Evolutionary conservation across 2,329 filamentous ascomycete genomes (phyloP).

Genomic region (Lachnellula subtilissima): DNA sequence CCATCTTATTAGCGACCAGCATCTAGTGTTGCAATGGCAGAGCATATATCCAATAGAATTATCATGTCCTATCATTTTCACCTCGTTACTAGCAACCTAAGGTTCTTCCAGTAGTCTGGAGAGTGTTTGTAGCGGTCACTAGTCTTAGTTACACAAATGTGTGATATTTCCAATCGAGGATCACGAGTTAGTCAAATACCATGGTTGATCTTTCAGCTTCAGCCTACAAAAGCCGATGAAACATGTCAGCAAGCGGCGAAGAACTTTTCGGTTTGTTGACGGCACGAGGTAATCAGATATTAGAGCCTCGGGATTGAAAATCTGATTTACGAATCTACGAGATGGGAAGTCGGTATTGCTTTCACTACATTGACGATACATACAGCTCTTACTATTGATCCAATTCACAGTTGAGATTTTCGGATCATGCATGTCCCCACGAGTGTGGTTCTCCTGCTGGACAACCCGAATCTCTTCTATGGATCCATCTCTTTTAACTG

Average conservation of each 20-base stretch:
- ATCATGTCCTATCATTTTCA: too few species aligned
- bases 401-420: conserved; percentile 56
- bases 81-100: too few species aligned
- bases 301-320: conserved; percentile 34
- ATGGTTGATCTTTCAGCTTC: too few species aligned
- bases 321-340: conserved; percentile 21
- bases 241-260: conserved; percentile 59
- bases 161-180: too few species aligned
- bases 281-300: conserved; percentile 11
- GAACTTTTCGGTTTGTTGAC: conserved; percentile 24
- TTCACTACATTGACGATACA: conserved; percentile 28
- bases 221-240: conserved; percentile 40
- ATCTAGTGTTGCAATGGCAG: too few species aligned
- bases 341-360: conserved; percentile 17
- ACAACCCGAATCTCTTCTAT: conserved; percentile 39
- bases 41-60: too few species aligned
- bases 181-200: too few species aligned
- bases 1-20: too few species aligned
- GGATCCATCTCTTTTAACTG: conserved; percentile 48
- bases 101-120: too few species aligned
- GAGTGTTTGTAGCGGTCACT: too few species aligned
- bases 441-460: conserved; percentile 50
- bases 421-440: conserved; percentile 56
- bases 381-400: conserved; percentile 49
- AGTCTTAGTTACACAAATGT: too few species aligned